phyloP scores from a whole-genome alignment of 768 basidiomycete species.

The Pulveroboletus sp. region DNA sequence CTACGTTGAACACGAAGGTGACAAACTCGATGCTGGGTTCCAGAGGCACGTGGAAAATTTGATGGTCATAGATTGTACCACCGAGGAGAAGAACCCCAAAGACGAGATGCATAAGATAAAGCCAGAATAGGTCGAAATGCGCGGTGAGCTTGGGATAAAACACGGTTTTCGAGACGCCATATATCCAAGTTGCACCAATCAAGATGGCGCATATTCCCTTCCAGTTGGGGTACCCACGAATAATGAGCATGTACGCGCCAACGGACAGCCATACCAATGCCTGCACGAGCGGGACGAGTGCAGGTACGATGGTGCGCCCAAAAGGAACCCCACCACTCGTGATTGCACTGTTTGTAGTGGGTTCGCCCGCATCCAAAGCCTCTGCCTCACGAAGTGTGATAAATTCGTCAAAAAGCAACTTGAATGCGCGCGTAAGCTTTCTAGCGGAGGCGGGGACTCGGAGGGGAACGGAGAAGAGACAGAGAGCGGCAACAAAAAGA shows the following conservation, averaged over 20 bases:
- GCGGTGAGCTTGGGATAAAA: slow-evolving; percentile 52
- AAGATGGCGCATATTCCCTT: slow-evolving; percentile 42
- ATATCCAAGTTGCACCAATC: slow-evolving; percentile 61
- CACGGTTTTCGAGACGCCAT: slow-evolving; percentile 56
- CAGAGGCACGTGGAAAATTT: slow-evolving; percentile 41
- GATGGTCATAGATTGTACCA: slow-evolving; percentile 51
- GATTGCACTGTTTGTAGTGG: background rate
- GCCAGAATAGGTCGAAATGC: slow-evolving; percentile 59
- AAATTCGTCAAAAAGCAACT: slow-evolving; percentile 35
- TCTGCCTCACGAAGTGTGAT: slow-evolving; percentile 57
- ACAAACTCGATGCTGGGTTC: slow-evolving; percentile 31
- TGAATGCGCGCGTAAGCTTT: slow-evolving; percentile 19
- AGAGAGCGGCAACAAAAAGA: slow-evolving; percentile 42
- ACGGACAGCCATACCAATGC: slow-evolving; percentile 57
- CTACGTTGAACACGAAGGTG: slow-evolving; percentile 40
- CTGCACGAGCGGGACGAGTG: slow-evolving; percentile 53
- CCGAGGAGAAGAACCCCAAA: slow-evolving; percentile 49
- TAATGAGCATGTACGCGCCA: slow-evolving; percentile 51
- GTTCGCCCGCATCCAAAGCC: slow-evolving; percentile 34
- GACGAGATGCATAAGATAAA: slow-evolving; percentile 52
- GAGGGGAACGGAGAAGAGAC: slow-evolving; percentile 34
- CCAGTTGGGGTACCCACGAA: slow-evolving; percentile 36
- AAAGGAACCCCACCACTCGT: slow-evolving; percentile 38
- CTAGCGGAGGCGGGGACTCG: slow-evolving; percentile 21
- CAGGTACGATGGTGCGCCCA: slow-evolving; percentile 61